Conservation (phyloP, 2,329 filamentous ascomycete species). For the Epichloe scottii region DNA sequence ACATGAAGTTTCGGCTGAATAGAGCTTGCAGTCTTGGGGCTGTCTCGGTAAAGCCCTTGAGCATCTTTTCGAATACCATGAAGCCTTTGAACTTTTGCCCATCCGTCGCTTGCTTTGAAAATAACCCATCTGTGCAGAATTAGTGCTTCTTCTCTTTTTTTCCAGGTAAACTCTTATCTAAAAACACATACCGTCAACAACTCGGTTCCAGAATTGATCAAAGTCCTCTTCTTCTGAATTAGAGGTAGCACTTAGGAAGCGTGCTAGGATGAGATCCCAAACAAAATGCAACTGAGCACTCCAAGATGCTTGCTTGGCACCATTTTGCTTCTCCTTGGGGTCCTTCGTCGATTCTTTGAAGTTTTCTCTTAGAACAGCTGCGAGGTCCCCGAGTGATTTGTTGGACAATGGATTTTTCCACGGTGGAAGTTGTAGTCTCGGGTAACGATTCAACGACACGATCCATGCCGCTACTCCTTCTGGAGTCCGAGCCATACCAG, state of each 20-base stretch:
- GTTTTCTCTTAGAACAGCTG: constrained; percentile 69
- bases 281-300: constrained; percentile 75
- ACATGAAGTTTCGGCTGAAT: constrained; percentile 75
- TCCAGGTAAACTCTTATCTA: not conserved
- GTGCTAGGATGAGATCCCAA: constrained; percentile 65
- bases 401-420: constrained; percentile 69
- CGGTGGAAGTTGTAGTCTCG: constrained; percentile 49
- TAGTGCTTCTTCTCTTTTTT: constrained; percentile 8
- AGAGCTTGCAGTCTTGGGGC: constrained; percentile 39
- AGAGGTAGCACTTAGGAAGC: constrained; percentile 30
- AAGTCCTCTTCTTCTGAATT: constrained; percentile 37
- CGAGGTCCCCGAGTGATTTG: constrained; percentile 55
- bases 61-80: constrained; percentile 67
- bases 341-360: constrained; percentile 40
- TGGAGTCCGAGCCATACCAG: constrained; percentile 63
- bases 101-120: constrained; percentile 68
- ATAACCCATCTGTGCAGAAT: constrained; percentile 55
- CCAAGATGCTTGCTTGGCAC: constrained; percentile 58
- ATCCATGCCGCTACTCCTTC: constrained; percentile 90
- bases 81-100: constrained; percentile 90
- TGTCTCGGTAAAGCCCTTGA: constrained; percentile 40
- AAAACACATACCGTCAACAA: constrained; percentile 62
- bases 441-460: constrained; percentile 50
- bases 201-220: constrained; percentile 70
- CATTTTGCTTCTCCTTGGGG: constrained; percentile 26